Evolutionary conservation across 1,139 yeast genomes (phyloP).

Genomic region (Diutina rugosa): DNA sequence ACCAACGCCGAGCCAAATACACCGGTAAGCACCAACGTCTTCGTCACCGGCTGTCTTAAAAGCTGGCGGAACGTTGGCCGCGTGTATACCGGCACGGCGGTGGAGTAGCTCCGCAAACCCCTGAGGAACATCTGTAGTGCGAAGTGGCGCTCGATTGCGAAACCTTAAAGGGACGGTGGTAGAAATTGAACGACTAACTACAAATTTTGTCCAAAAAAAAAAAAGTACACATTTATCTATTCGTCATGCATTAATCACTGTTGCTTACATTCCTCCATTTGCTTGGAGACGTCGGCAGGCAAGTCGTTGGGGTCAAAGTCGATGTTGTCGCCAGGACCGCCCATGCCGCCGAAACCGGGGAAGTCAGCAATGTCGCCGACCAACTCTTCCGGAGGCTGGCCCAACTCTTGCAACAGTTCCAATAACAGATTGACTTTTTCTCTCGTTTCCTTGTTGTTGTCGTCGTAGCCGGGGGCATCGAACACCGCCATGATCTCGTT

Average conservation of each 20-base stretch:
- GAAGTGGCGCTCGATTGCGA: background rate
- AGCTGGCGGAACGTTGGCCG: conserved; percentile 1
- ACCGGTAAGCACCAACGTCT: conserved; percentile 24
- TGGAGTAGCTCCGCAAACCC: background rate
- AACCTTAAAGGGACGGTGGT: background rate
- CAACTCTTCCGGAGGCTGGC: conserved; percentile 79
- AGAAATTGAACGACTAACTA: background rate
- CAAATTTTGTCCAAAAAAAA: background rate
- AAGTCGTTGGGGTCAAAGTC: conserved; percentile 7
- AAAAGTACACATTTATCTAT: background rate
- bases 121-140: background rate
- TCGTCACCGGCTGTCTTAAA: conserved; percentile 17
- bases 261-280: conserved; percentile 7
- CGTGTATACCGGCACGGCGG: background rate
- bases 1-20: conserved; percentile 28
- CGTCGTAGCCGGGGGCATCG: conserved; percentile 37
- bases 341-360: conserved; percentile 37
- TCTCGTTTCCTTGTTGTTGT: conserved; percentile 28
- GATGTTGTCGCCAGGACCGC: conserved; percentile 10
- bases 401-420: conserved; percentile 66
- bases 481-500: conserved; percentile 41
- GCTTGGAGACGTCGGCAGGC: conserved; percentile 7
- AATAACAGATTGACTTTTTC: conserved; percentile 42
- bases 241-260: background rate
- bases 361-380: conserved; percentile 55